Evolutionary conservation across 140 eudicot species (phyloP), one percentile per base, ranked within the genome.

Genomic region (Cichorium intybus): DNA sequence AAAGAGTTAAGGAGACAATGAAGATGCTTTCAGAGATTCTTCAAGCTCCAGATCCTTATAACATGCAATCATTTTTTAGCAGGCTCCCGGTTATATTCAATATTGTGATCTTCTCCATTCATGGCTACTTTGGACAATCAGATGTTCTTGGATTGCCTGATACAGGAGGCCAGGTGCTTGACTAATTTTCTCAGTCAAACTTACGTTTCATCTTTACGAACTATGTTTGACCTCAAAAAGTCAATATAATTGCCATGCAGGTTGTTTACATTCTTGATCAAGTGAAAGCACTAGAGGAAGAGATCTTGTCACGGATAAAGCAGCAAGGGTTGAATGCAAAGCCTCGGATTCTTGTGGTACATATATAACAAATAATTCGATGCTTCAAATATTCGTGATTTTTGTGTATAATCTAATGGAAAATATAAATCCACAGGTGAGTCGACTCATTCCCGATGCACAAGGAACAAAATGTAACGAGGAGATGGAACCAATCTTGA

Each of bases 221-320:
- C 24, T 52, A 11, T 3, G 46, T 63, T 64, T 33, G 48, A 66
- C 63, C 41, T 50, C 28, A 62, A 43, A 46, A 55, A 55, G 29
- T 66, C 61, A 52, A 29, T 35, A 10, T 48, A 9, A 5, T 29
- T 49, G 34, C 5, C 14, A 22, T 27, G 62, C 77, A 88, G 96
- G 95, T 90, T 47, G 97, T 90, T 68, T 90, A 90, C 80, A 90
- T 90, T 71, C 85, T 90, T 55, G 97, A 90, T 80, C 97, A 90
- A 90, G 97, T 90, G 33, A 82, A 50, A 82, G 97, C 97, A 47
- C 59, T 90, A 26, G 97, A 90, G 69, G 94, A 87, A 71, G 97
- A 90, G 74, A 37, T 90, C 15, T 69, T 90, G 23, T 37, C 71
- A 24, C 79, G 96, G 60, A 90, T 84, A 58, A 87, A 84, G 79